Evolutionary conservation across 1,284 basidiomycete genomes (phyloP), one percentile per base, ranked within the genome.

Genomic region (Omphalotus olearius): DNA sequence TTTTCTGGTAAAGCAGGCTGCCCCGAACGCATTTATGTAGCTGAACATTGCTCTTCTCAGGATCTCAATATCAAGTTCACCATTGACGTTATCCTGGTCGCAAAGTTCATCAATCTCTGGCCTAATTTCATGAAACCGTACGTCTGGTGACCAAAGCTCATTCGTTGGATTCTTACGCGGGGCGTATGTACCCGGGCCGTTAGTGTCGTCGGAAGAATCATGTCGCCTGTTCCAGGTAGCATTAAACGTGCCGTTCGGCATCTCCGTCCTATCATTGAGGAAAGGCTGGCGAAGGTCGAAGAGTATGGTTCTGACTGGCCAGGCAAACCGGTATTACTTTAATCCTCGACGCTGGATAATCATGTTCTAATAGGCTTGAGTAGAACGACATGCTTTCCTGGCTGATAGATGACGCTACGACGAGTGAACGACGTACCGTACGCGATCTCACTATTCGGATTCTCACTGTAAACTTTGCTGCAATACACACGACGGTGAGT

Each of bases 341-440:
- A 14, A 37, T n/a, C n/a, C 7, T 37, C 41, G 23, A 6, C 4
- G 11, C 35, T 18, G 2, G 9, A 2, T 45, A 36, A 1, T 16
- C 6, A n/a, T n/a, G 10, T 4, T 9, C 17, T 16, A 33, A 11
- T 26, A 18, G 13, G 28, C 41, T n/a, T 33, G 18, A 13, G 14
- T 44, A 66, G 66, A 64, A 65, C 30, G 64, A 67, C 47, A 41
- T 66, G 18, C 41, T 67, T 16, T 58, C 58, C 16, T 66, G 65
- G 64, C 54, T 68, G n/a, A 54, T 68, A 51, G 61, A 65, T 42
- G 60, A 55, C n/a, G 63, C 61, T 1, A 36, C 54, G 1, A 36
- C 54, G 10, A 61, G 56, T 0, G 55, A 59, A 10, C 57, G 62
- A 33, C 56, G 58, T 17, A 56, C 55, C 1, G 39, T 58, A 13